Evolutionary conservation across 148 eudicot species (phyloP).

Genomic region (Chenopodium suecicum): DNA sequence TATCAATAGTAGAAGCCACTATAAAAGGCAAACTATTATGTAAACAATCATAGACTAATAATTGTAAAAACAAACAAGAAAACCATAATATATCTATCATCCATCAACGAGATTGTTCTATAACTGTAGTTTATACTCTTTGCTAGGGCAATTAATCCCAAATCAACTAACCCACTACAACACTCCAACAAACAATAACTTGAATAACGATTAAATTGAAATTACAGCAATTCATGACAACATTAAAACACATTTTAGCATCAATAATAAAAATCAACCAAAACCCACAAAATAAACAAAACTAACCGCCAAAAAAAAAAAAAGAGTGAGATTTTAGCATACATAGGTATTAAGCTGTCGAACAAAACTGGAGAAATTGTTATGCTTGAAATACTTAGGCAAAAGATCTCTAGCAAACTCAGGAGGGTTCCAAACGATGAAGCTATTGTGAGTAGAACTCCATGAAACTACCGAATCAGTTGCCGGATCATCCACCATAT

Average conservation of each 20-base stretch:
- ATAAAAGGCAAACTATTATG: too few relatives aligned
- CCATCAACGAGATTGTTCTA: background rate
- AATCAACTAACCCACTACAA: background rate
- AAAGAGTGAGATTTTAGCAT: slow-evolving; percentile 19
- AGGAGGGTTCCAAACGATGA: slow-evolving; percentile 86
- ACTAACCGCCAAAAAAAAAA: background rate
- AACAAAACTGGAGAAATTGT: slow-evolving; percentile 88
- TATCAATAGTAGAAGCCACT: background rate
- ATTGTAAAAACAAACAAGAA: too few relatives aligned
- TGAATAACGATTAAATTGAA: background rate
- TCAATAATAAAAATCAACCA: background rate
- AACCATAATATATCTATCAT: too few relatives aligned
- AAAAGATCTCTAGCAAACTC: slow-evolving; percentile 69
- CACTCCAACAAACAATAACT: background rate
- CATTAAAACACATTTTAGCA: background rate
- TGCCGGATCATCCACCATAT: slow-evolving; percentile 69
- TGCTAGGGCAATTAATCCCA: background rate
- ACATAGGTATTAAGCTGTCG: slow-evolving; percentile 88
- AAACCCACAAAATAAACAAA: background rate
- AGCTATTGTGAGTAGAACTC: slow-evolving; percentile 74
- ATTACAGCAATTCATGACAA: background rate
- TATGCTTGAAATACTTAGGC: slow-evolving; percentile 89
- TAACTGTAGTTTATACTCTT: background rate
- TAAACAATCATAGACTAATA: too few relatives aligned
- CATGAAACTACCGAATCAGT: slow-evolving; percentile 75